These are phyloP conservation scores for Athelia psychrophila DNA, from an alignment of 1,284 basidiomycete genomes.

Conservation along the genomic window DNA sequence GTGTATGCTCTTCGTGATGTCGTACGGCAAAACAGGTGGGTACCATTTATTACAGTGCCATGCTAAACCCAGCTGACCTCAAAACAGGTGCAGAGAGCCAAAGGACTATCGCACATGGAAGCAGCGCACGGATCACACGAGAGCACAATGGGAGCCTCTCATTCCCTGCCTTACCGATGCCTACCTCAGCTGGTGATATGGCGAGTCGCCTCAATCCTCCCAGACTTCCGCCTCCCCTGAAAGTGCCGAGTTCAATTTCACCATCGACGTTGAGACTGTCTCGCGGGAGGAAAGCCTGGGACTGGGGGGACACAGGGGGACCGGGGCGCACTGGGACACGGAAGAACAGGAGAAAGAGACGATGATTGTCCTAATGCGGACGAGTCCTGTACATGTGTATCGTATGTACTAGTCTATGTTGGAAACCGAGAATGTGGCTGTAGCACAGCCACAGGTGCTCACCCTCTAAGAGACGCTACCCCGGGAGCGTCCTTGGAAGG, in stretches of 20 bases:
- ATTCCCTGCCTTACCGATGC: background rate
- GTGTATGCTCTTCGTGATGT: background rate
- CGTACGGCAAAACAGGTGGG: too few species aligned
- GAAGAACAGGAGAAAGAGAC: too few species aligned
- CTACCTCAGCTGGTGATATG: background rate
- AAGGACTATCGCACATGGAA: background rate
- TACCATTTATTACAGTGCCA: background rate
- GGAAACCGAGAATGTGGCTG: too few species aligned
- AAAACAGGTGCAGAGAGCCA: background rate
- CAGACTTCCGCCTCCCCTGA: background rate
- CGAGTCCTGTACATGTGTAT: too few species aligned
- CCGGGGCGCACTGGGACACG: too few species aligned
- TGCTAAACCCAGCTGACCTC: background rate
- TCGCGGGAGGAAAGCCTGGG: too few species aligned
- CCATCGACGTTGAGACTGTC: constrained; percentile 6
- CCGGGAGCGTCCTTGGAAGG: background rate
- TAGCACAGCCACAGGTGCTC: background rate
- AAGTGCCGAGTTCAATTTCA: background rate
- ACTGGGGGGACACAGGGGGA: too few species aligned
- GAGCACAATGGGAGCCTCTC: background rate
- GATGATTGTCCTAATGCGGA: too few species aligned
- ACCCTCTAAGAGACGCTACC: background rate
- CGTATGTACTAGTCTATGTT: too few species aligned
- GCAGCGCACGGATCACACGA: background rate
- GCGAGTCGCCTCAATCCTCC: too few species aligned